A percentile compares a stretch with the other conserved stretches of the same genome.
Evolutionary conservation across 2,329 filamentous ascomycete genomes (phyloP).

Genomic region (Trichoderma sp.): DNA sequence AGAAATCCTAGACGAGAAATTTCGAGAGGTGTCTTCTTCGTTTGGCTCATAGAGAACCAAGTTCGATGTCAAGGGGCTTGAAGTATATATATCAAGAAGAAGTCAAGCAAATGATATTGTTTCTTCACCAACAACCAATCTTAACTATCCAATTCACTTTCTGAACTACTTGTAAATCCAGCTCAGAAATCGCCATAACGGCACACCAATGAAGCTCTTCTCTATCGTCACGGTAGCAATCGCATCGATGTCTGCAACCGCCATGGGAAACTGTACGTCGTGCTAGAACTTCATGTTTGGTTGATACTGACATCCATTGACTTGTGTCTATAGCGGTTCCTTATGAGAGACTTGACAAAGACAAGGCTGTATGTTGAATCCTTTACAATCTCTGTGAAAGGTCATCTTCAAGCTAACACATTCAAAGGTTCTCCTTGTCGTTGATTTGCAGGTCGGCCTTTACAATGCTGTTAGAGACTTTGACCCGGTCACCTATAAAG

Average conservation of each 20-base stretch:
- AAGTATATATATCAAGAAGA: background rate
- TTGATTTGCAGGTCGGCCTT: slow-evolving; percentile 46
- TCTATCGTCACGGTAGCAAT: background rate
- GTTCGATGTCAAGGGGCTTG: background rate
- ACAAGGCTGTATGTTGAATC: slow-evolving; percentile 9
- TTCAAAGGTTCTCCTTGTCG: slow-evolving; percentile 41
- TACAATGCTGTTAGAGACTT: slow-evolving; percentile 63
- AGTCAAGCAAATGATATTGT: background rate
- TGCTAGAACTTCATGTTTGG: background rate
- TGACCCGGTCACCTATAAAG: slow-evolving; percentile 65
- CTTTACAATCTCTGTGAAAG: too few species aligned
- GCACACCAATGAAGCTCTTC: slow-evolving; percentile 1
- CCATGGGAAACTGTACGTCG: slow-evolving; percentile 10
- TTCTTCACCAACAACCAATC: background rate
- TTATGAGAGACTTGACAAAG: slow-evolving; percentile 28
- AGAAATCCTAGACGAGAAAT: background rate
- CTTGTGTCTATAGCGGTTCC: background rate
- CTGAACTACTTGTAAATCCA: background rate
- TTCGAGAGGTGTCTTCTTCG: background rate
- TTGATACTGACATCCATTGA: background rate
- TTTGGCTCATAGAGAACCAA: background rate
- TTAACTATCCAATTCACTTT: background rate
- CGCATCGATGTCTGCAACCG: slow-evolving; percentile 9
- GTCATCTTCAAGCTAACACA: background rate
- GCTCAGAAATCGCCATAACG: background rate